These are phyloP conservation scores for Lichtheimia ramosa DNA, from an alignment of 371 early-diverging fungal genomes.

Conservation along the genomic window DNA sequence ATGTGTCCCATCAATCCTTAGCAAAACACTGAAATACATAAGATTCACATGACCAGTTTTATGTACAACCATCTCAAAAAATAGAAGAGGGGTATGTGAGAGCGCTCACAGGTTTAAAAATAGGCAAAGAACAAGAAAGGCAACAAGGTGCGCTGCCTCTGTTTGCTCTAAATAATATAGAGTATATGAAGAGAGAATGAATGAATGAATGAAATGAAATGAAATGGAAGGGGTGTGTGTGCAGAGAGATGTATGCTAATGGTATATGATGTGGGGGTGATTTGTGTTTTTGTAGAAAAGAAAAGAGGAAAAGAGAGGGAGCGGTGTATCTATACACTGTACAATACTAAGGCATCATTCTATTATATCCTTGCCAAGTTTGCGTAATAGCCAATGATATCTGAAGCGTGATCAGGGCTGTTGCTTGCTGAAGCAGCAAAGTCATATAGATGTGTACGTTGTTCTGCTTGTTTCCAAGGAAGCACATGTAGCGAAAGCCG, in stretches of 20 bases:
- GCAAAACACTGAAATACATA: too few relatives aligned
- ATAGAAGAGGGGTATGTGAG: not conserved
- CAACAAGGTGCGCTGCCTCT: not conserved
- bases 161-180: not conserved
- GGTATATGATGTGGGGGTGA: not conserved
- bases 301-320: not conserved
- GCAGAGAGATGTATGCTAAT: not conserved
- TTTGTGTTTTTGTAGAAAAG: not conserved
- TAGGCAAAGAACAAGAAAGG: conserved; percentile 1
- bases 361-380: conserved; percentile 15
- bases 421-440: conserved; percentile 11
- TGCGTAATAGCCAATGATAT: conserved; percentile 16
- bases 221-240: not conserved
- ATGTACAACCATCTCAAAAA: conserved; percentile 1
- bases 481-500: conserved; percentile 28
- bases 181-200: not conserved
- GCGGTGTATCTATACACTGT: not conserved
- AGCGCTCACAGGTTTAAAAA: not conserved
- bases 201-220: conserved; percentile 1
- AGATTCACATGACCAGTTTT: conserved; percentile 4
- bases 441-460: conserved; percentile 6
- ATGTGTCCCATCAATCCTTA: too few relatives aligned
- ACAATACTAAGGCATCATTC: not conserved
- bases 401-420: conserved; percentile 10
- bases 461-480: conserved; percentile 25